Evolutionary conservation across 768 basidiomycete species (phyloP).

Genomic region (Tylopilus intermedius): DNA sequence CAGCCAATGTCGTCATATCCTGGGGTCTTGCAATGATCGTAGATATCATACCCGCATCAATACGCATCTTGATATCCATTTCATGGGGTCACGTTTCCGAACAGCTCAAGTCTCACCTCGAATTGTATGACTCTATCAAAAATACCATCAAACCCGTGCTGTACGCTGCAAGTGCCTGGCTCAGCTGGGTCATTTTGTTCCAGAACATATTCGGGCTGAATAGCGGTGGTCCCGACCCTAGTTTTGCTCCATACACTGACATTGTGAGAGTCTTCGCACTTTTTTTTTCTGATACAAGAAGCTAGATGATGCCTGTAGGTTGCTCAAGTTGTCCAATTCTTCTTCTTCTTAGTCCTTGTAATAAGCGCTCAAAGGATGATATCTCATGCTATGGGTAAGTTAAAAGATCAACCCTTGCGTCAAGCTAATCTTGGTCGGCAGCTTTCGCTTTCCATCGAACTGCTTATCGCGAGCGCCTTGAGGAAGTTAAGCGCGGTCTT

Average conservation of each 20-base stretch:
- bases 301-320: slow-evolving; percentile 33
- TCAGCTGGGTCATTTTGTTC: slow-evolving; percentile 75
- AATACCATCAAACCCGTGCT: slow-evolving; percentile 65
- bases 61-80: slow-evolving; percentile 48
- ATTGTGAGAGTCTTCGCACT: slow-evolving; percentile 36
- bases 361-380: slow-evolving; percentile 62
- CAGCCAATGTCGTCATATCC: slow-evolving; percentile 69
- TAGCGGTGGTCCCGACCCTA: slow-evolving; percentile 32
- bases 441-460: slow-evolving; percentile 76
- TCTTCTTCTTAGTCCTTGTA: slow-evolving; percentile 71
- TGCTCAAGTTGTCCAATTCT: slow-evolving; percentile 61
- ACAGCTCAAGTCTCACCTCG: slow-evolving; percentile 56
- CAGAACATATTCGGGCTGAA: slow-evolving; percentile 58
- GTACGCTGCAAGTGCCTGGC: slow-evolving; percentile 67
- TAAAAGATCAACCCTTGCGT: background rate
- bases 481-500: slow-evolving; percentile 49
- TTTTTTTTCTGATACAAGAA: background rate
- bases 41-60: slow-evolving; percentile 58
- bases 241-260: slow-evolving; percentile 57
- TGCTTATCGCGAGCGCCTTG: slow-evolving; percentile 69
- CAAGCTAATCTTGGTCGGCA: slow-evolving; percentile 13
- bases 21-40: slow-evolving; percentile 74
- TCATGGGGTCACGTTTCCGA: slow-evolving; percentile 78
- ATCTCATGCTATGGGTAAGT: slow-evolving; percentile 55
- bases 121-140: slow-evolving; percentile 68